Evolutionary conservation across 352 stramenopile species (phyloP).

Genomic region (Phytophthora palmivora): DNA sequence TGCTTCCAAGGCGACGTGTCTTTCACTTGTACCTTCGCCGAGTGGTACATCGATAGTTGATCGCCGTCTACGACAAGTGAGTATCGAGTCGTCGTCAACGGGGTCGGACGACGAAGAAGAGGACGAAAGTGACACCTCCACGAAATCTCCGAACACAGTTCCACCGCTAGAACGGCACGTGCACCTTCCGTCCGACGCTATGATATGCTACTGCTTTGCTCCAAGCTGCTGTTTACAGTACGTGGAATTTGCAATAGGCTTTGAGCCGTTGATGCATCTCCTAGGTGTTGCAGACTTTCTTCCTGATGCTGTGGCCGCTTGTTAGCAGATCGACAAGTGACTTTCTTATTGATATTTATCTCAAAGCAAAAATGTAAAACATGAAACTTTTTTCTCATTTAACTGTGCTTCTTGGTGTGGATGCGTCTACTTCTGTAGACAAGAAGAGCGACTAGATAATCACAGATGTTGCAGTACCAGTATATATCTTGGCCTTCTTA

Average conservation of each 20-base stretch:
- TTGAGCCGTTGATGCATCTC: conserved; percentile 82
- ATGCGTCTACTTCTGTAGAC: conserved; percentile 30
- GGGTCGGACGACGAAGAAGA: conserved; percentile 33
- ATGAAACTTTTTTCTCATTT: conserved; percentile 10
- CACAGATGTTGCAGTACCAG: conserved; percentile 15
- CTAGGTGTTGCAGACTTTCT: conserved; percentile 74
- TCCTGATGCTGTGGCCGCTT: conserved; percentile 20
- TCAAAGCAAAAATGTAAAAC: conserved; percentile 26
- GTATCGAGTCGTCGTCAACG: conserved; percentile 22
- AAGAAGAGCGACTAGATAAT: conserved; percentile 26
- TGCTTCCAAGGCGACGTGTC: conserved; percentile 56
- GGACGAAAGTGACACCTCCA: conserved; percentile 8
- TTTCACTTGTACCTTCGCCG: conserved; percentile 44
- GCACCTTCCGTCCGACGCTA: conserved; percentile 75
- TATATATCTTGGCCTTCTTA: conserved; percentile 61
- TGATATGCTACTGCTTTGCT: conserved; percentile 88
- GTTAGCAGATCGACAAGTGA: not conserved
- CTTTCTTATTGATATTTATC: conserved; percentile 29
- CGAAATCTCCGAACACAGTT: not conserved
- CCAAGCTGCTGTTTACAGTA: conserved; percentile 67
- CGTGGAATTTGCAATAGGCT: conserved; percentile 89
- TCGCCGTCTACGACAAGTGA: conserved; percentile 26
- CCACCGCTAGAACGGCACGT: conserved; percentile 67
- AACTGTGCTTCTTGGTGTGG: conserved; percentile 41
- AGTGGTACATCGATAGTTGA: conserved; percentile 12